Conservation (phyloP, 1,284 basidiomycete species). For the Ganoderma resinaceum region DNA sequence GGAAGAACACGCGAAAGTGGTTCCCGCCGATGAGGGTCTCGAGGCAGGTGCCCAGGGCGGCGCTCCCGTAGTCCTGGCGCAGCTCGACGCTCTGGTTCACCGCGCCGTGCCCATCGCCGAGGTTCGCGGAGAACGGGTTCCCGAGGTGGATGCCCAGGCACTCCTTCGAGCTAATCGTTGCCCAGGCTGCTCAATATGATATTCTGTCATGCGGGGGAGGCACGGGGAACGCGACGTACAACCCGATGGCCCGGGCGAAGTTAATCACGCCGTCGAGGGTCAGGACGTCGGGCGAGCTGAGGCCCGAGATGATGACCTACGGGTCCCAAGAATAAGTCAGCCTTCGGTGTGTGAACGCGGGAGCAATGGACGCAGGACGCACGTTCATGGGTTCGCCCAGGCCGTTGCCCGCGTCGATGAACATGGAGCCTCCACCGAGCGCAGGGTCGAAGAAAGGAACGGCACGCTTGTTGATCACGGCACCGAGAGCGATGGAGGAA, state of each 20-base stretch:
- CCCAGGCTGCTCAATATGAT: too few relatives aligned
- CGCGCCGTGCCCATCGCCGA: slow-evolving; percentile 71
- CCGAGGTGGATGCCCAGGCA: slow-evolving; percentile 76
- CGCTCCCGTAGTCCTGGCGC: slow-evolving; percentile 69
- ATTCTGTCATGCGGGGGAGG: too few relatives aligned
- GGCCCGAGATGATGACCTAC: slow-evolving; percentile 66
- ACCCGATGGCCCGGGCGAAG: slow-evolving; percentile 69
- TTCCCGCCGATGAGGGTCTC: slow-evolving; percentile 72
- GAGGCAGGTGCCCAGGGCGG: slow-evolving; percentile 65
- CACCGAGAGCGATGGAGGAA: not conserved
- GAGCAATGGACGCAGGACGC: slow-evolving; percentile 41
- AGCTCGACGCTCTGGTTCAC: slow-evolving; percentile 69
- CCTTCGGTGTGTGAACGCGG: slow-evolving; percentile 37
- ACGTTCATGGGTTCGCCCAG: slow-evolving; percentile 78
- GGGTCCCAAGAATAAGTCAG: slow-evolving; percentile 23
- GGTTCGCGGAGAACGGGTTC: slow-evolving; percentile 67
- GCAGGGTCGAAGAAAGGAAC: slow-evolving; percentile 53
- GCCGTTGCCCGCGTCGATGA: slow-evolving; percentile 52
- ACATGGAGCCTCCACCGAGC: slow-evolving; percentile 58
- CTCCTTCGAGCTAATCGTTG: slow-evolving; percentile 62
- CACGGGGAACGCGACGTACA: slow-evolving; percentile 39
- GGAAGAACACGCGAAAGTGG: slow-evolving; percentile 75
- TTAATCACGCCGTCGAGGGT: slow-evolving; percentile 67
- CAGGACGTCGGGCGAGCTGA: slow-evolving; percentile 71
- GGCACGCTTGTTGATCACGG: slow-evolving; percentile 8